These are phyloP conservation scores for Amoebophrya sp. DNA, from an alignment of 169 alveolate genomes.

Conservation along the genomic window DNA sequence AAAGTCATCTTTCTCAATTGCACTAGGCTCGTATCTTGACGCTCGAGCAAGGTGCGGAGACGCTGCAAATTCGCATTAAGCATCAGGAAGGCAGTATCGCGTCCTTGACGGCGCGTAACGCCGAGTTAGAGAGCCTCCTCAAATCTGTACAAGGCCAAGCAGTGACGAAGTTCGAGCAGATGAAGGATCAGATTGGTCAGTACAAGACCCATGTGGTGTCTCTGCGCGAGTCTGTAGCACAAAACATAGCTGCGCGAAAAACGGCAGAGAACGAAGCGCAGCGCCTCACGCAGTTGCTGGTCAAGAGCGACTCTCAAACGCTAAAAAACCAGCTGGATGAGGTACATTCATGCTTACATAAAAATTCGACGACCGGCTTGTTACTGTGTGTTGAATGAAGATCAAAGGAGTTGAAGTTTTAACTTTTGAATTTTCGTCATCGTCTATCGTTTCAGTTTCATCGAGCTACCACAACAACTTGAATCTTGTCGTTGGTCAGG, in stretches of 20 bases:
- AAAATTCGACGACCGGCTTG: too few relatives aligned
- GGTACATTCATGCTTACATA: too few relatives aligned
- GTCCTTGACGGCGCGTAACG: not conserved
- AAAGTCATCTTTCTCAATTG: too few relatives aligned
- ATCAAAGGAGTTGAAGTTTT: too few relatives aligned
- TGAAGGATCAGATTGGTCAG: not conserved
- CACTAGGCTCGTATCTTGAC: too few relatives aligned
- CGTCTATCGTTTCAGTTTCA: too few relatives aligned
- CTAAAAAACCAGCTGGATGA: not conserved
- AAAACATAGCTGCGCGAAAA: not conserved
- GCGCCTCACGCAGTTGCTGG: not conserved
- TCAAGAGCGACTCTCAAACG: not conserved
- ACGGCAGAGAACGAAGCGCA: not conserved
- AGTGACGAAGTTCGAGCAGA: not conserved
- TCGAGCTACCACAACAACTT: too few relatives aligned
- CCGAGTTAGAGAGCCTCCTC: not conserved
- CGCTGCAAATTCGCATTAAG: not conserved
- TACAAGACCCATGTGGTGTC: not conserved
- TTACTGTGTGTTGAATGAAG: too few relatives aligned
- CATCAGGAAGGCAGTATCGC: not conserved
- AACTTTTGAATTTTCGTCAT: too few relatives aligned
- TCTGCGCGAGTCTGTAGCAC: not conserved
- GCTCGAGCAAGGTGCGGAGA: not conserved
- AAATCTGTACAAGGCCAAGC: not conserved
- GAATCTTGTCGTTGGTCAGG: not conserved